Evolutionary conservation across 805 yeast genomes (phyloP), one percentile per base, ranked within the genome.

Genomic region (Lachancea cidri): DNA sequence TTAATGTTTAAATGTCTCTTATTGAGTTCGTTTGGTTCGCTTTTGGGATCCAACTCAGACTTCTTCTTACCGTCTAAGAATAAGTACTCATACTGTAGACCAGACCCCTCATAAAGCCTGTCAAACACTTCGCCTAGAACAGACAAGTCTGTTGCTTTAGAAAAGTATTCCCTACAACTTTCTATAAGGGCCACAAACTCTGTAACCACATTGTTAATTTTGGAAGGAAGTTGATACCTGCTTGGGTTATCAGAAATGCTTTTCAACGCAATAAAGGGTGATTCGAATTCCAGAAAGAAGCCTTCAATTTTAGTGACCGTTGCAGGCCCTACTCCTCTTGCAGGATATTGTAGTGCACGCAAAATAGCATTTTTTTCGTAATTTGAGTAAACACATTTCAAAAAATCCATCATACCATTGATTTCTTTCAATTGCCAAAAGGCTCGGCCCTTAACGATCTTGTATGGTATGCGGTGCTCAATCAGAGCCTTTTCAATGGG

Each of bases 361-460:
- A 75, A 47, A 25, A 76, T 66, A 0, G 95, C 85, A 20, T 77
- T 57, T 43, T 73, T 65, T 55, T 87, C 95, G 39, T 64, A 58
- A 17, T 72, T 76, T 19, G 81, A 73, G 4, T 75, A 69, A 4
- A 85, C 66, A 1, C 81, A 77, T 24, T 87, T 71, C 19, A 91
- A 55, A 48, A 80, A 78, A 53, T 82, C 84, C 33, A 87, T 45
- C 43, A 85, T 70, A 0, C 76, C 62, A 17, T 70, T 67, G 13
- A 86, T 79, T 53, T 86, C 95, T 42, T 74, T 76, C 31, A 82
- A 61, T 31, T 83, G 86, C 91, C 94, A 86, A 53, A 87, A 85
- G 1, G 87, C 81, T 33, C 69, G 70, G 0, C 96, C 96, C 39
- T 81, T 80, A 0, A 83, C 69, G 43, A 88, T 72, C 6, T 65